Conservation (phyloP, 2,329 filamentous ascomycete genomes). For the Xylariaceae sp. region DNA sequence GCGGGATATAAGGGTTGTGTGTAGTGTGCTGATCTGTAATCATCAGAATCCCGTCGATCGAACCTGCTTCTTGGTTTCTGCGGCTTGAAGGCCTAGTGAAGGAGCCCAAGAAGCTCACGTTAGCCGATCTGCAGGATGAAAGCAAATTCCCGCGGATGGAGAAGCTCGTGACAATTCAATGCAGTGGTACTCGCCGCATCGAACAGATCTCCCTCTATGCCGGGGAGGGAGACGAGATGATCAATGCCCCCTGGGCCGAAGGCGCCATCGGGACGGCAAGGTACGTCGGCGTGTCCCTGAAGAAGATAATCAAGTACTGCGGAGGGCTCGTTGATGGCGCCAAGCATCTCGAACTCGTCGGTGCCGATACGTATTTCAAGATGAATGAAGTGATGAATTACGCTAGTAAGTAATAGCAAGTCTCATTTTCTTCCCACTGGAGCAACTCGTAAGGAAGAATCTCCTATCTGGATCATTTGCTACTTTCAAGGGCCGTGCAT, state of each 20-base stretch:
- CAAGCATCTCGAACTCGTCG: conserved; percentile 71
- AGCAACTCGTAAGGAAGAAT: no score
- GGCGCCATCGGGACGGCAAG: conserved; percentile 70
- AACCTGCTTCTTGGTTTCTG: conserved; percentile 59
- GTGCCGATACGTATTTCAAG: conserved; percentile 77
- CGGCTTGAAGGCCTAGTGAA: conserved; percentile 66
- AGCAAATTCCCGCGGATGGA: conserved; percentile 62
- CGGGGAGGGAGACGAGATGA: conserved; percentile 69
- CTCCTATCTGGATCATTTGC: no score
- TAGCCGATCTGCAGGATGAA: conserved; percentile 67
- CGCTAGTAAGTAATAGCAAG: no score
- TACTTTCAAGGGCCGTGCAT: no score
- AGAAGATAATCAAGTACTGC: conserved; percentile 73
- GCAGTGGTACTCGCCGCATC: conserved; percentile 70
- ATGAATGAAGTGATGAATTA: conserved; percentile 69
- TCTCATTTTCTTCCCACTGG: no score
- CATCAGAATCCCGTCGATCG: conserved; percentile 64
- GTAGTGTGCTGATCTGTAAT: conserved; percentile 1
- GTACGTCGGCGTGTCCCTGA: conserved; percentile 68
- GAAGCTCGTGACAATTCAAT: conserved; percentile 69
- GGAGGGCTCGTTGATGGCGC: conserved; percentile 62
- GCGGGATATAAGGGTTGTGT: background rate
- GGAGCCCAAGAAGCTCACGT: conserved; percentile 59
- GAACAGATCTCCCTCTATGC: conserved; percentile 71
- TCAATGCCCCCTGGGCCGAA: conserved; percentile 64